These are phyloP conservation scores for Parastagonospora avenae DNA, from an alignment of 2,329 filamentous ascomycete species.

Conservation along the genomic window DNA sequence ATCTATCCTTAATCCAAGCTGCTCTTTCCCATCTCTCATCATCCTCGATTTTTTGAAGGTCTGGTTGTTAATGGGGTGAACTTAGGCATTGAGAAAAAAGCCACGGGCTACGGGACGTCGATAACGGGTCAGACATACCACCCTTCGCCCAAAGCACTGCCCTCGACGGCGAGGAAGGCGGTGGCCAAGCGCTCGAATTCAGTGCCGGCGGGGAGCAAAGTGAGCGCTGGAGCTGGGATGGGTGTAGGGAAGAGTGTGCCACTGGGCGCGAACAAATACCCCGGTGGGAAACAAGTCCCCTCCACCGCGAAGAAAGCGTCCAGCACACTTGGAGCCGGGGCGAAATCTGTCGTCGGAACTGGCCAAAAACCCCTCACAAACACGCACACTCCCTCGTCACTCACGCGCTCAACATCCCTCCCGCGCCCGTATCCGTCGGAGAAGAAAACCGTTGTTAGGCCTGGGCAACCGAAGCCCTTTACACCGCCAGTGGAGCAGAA, in stretches of 20 bases:
- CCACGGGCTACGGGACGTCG: slow-evolving; percentile 32
- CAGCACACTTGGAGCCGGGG: slow-evolving; percentile 13
- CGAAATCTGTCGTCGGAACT: slow-evolving; percentile 12
- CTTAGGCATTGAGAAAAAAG: slow-evolving; percentile 37
- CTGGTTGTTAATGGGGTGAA: no score
- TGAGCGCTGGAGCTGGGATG: no score
- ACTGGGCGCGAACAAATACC: slow-evolving; percentile 37
- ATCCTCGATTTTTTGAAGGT: no score
- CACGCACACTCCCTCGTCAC: slow-evolving; percentile 7
- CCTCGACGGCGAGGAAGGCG: slow-evolving; percentile 37
- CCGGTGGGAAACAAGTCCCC: slow-evolving; percentile 22
- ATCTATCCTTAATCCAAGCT: no score
- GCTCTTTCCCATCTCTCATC: no score
- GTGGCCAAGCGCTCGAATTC: slow-evolving; percentile 41
- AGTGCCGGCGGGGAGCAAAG: slow-evolving; percentile 31
- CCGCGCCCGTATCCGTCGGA: slow-evolving; percentile 25
- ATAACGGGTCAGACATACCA: slow-evolving; percentile 39
- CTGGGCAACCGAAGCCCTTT: slow-evolving; percentile 35
- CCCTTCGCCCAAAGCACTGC: slow-evolving; percentile 32
- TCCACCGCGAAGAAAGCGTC: slow-evolving; percentile 30
- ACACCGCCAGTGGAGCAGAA: slow-evolving; percentile 19
- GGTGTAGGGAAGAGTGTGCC: slow-evolving; percentile 17
- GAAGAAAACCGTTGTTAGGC: slow-evolving; percentile 36
- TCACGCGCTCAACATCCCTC: slow-evolving; percentile 11
- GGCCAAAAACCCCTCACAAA: slow-evolving; percentile 14